Conservation (phyloP, 768 basidiomycete genomes). For the Leucocoprinus leucothites region DNA sequence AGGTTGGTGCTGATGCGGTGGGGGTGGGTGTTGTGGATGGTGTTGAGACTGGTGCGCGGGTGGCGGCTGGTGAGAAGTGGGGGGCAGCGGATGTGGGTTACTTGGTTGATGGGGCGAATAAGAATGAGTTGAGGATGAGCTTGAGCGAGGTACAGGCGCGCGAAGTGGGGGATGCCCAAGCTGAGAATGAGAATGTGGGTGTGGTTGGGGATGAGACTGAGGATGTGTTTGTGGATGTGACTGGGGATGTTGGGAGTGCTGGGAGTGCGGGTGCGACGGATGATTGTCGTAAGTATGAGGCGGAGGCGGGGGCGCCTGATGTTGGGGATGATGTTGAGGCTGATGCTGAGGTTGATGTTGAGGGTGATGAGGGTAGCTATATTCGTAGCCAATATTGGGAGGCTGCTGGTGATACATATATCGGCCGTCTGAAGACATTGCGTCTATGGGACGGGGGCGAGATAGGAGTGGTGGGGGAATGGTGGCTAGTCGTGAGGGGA, state of each 20-base stretch:
- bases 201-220: too few species aligned
- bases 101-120: slow-evolving; percentile 13
- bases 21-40: slow-evolving; percentile 16
- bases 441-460: not conserved
- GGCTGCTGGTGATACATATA: slow-evolving; percentile 54
- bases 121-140: slow-evolving; percentile 9
- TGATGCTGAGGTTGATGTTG: slow-evolving; percentile 30
- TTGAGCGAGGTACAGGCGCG: slow-evolving; percentile 9
- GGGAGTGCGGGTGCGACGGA: slow-evolving; percentile 18
- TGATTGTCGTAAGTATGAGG: slow-evolving; percentile 18
- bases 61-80: too few species aligned
- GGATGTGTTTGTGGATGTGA: slow-evolving; percentile 23
- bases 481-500: not conserved
- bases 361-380: slow-evolving; percentile 20
- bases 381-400: slow-evolving; percentile 47
- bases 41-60: slow-evolving; percentile 20
- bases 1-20: slow-evolving; percentile 4
- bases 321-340: slow-evolving; percentile 22
- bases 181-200: too few species aligned
- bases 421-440: slow-evolving; percentile 49
- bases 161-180: slow-evolving; percentile 12
- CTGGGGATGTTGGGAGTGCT: slow-evolving; percentile 15
- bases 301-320: slow-evolving; percentile 23
- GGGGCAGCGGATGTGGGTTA: slow-evolving; percentile 26
- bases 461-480: not conserved